Evolutionary conservation across 164 flowering plant genomes (phyloP).

Genomic region (Amborella trichopoda): DNA sequence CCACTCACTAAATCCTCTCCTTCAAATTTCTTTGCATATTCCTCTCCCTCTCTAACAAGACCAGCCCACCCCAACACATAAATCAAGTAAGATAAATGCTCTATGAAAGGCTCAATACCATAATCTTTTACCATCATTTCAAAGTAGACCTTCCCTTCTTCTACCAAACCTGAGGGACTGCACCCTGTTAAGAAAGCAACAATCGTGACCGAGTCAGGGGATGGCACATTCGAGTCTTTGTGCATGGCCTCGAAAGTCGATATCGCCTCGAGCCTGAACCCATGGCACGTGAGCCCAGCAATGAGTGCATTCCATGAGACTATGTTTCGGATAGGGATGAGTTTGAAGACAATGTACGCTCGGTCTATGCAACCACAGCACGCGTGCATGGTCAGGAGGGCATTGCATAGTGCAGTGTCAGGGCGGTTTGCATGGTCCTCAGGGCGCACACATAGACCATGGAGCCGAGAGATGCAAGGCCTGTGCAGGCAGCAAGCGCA

Average conservation of each 20-base stretch:
- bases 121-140: neutral
- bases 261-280: slow-evolving; percentile 22
- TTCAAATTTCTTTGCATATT: slow-evolving; percentile 21
- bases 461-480: slow-evolving; percentile 38
- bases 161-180: neutral
- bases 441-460: slow-evolving; percentile 48
- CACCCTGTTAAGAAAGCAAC: neutral
- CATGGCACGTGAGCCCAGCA: slow-evolving; percentile 52
- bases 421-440: slow-evolving; percentile 18
- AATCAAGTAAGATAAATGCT: slow-evolving; percentile 58
- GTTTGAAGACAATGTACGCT: slow-evolving; percentile 27
- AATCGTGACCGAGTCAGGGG: neutral
- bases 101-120: slow-evolving; percentile 1
- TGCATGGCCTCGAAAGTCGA: neutral
- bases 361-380: slow-evolving; percentile 52
- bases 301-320: slow-evolving; percentile 72
- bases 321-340: slow-evolving; percentile 27
- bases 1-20: slow-evolving; percentile 39
- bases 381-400: slow-evolving; percentile 72
- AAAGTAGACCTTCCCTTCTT: neutral
- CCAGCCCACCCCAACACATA: slow-evolving; percentile 72
- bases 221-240: neutral
- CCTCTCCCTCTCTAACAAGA: slow-evolving; percentile 44
- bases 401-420: slow-evolving; percentile 54
- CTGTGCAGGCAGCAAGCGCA: slow-evolving; percentile 52